These are phyloP conservation scores for Pythium biforme DNA, from an alignment of 352 stramenopile genomes.

Conservation along the genomic window DNA sequence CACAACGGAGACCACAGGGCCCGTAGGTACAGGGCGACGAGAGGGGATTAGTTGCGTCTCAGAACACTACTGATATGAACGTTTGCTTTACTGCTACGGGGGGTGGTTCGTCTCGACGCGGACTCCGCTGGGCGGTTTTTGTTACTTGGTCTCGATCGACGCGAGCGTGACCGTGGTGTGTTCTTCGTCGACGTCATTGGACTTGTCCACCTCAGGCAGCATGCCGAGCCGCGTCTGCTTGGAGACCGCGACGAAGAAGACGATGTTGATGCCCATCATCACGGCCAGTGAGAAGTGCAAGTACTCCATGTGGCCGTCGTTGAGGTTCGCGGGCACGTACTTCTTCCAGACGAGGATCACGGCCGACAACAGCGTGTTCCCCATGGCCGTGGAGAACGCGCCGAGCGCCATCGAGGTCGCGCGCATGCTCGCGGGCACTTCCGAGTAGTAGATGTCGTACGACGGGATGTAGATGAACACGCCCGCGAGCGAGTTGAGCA, in stretches of 20 bases:
- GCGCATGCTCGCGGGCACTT: constrained; percentile 28
- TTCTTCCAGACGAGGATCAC: constrained; percentile 50
- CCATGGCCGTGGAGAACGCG: constrained; percentile 47
- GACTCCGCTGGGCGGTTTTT: no score
- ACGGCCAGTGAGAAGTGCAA: constrained; percentile 60
- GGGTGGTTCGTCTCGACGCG: no score
- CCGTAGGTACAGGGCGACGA: no score
- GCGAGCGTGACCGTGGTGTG: neutral
- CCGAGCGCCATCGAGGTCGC: constrained; percentile 35
- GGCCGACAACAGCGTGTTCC: constrained; percentile 43
- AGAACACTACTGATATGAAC: no score
- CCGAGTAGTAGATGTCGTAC: constrained; percentile 31
- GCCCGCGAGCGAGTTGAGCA: constrained; percentile 25
- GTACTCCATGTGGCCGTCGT: constrained; percentile 65
- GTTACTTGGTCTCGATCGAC: neutral
- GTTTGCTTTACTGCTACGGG: no score
- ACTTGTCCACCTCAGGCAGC: constrained; percentile 17
- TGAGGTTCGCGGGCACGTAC: constrained; percentile 44
- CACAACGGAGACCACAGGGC: no score
- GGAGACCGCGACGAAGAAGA: constrained; percentile 50
- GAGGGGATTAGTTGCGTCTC: no score
- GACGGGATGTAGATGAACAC: constrained; percentile 31
- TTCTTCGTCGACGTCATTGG: neutral
- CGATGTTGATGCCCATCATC: constrained; percentile 52
- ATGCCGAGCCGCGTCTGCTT: constrained; percentile 62